Evolutionary conservation across 495 filamentous ascomycete species (phyloP), one percentile per base, ranked within the genome.

Genomic region (Aspergillus sparsus): DNA sequence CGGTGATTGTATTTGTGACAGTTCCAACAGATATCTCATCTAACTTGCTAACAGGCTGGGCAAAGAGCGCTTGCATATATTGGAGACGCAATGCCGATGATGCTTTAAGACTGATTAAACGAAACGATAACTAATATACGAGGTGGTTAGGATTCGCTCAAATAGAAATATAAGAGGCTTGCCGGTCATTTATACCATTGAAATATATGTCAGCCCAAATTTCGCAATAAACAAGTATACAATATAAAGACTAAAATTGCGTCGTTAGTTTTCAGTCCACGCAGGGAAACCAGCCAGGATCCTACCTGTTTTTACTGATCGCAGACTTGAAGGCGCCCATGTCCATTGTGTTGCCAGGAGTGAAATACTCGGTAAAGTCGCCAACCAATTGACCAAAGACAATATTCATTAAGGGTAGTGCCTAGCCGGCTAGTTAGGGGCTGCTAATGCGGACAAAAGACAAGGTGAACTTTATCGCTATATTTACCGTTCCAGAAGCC

Each of bases 1-100:
- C 78, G 3, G 87, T 88, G 62, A 89, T 86, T 41, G 84, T 82
- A 18, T 82, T 82, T 13, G 82, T 82, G 9, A 74, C 68, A 0
- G 66, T 68, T 7, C 73, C 71, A 2, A 68, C 62, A 5, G 71
- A 70, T 7, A 76, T 60, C 32, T 68, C 62, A 53, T 76, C 73
- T 9, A 76, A 47, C 27, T 59, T 64, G 63, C 66, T 69, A 42
- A 77, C 62, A 0, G 71, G 68, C n/a, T 66, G 71, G 7, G 67
- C 35, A 49, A 76, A 73, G 8, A 77, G 62, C 0, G 74, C 54
- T n/a, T 62, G 44, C 39, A 73, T 68, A 39, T 75, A 77, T 13
- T 69, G 53, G 5, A 75, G 62, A 11, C 72, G 65, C 34, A 77
- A 49, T 1, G 66, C 55, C 0, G 68, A 66, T 2, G 71, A 72